Evolutionary conservation across 306 rosid genomes (phyloP).

Genomic region (Vachellia pachyceras): DNA sequence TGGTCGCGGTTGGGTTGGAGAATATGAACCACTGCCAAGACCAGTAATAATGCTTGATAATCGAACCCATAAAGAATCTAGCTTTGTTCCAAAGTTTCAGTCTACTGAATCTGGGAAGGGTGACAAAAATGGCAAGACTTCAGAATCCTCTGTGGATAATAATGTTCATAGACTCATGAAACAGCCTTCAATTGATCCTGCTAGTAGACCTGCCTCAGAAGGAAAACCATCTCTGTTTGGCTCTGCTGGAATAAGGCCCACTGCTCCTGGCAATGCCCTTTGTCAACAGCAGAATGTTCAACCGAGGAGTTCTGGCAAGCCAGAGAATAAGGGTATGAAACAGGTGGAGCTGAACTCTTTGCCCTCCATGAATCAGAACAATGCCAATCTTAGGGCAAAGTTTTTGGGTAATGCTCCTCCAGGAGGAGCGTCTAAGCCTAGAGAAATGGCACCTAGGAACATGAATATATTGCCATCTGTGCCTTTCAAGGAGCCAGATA

Average conservation of each 20-base stretch:
- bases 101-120: constrained; percentile 53
- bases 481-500: constrained; percentile 66
- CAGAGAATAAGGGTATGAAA: constrained; percentile 62
- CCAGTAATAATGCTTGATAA: constrained; percentile 79
- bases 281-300: constrained; percentile 56
- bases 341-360: constrained; percentile 80
- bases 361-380: constrained; percentile 61
- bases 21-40: constrained; percentile 94
- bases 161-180: constrained; percentile 50
- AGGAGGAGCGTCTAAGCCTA: constrained; percentile 62
- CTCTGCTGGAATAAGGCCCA: constrained; percentile 56
- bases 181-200: constrained; percentile 47
- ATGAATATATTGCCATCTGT: constrained; percentile 53
- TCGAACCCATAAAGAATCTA: constrained; percentile 57
- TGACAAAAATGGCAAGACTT: constrained; percentile 52
- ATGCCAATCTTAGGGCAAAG: constrained; percentile 57
- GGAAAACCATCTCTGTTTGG: constrained; percentile 63
- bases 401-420: constrained; percentile 58
- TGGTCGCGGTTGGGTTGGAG: constrained; percentile 99
- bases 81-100: constrained; percentile 47
- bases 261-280: constrained; percentile 44
- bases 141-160: constrained; percentile 50
- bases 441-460: constrained; percentile 58
- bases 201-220: constrained; percentile 55
- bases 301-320: constrained; percentile 54